phyloP scores from a whole-genome alignment of 495 filamentous ascomycete genomes.

The Thozetella sp. region DNA sequence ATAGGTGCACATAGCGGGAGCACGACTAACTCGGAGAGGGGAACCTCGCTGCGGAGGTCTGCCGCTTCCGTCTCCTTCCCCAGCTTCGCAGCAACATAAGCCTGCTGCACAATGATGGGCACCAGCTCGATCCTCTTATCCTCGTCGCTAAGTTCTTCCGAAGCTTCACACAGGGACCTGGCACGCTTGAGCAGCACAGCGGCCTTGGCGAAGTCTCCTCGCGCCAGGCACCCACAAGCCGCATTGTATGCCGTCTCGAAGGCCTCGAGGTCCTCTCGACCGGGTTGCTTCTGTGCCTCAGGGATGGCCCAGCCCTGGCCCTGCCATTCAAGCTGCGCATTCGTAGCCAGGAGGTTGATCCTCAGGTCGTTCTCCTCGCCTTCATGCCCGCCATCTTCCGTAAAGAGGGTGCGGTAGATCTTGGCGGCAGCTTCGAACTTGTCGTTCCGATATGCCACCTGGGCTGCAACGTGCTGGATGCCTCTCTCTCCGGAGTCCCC shows the following conservation, averaged over 20 bases:
- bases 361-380: conserved; percentile 83
- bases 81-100: conserved; percentile 74
- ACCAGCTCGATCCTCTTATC: conserved; percentile 83
- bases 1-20: neutral
- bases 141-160: conserved; percentile 80
- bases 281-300: conserved; percentile 50
- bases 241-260: conserved; percentile 96
- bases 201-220: conserved; percentile 73
- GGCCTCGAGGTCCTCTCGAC: conserved; percentile 78
- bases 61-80: conserved; percentile 77
- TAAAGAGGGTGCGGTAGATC: conserved; percentile 66
- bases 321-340: conserved; percentile 88
- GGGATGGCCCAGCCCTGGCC: conserved; percentile 45
- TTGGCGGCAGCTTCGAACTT: conserved; percentile 72
- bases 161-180: conserved; percentile 81
- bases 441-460: conserved; percentile 85
- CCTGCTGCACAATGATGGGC: conserved; percentile 84
- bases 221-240: conserved; percentile 82
- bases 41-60: conserved; percentile 63
- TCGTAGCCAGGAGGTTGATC: conserved; percentile 80
- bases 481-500: conserved; percentile 42
- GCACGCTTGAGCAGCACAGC: conserved; percentile 82
- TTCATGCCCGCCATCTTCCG: conserved; percentile 41
- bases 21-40: conserved; percentile 34
- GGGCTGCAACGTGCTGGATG: conserved; percentile 81